These are phyloP conservation scores for Colletotrichum filicis DNA, from an alignment of 2,329 filamentous ascomycete species.

Conservation along the genomic window DNA sequence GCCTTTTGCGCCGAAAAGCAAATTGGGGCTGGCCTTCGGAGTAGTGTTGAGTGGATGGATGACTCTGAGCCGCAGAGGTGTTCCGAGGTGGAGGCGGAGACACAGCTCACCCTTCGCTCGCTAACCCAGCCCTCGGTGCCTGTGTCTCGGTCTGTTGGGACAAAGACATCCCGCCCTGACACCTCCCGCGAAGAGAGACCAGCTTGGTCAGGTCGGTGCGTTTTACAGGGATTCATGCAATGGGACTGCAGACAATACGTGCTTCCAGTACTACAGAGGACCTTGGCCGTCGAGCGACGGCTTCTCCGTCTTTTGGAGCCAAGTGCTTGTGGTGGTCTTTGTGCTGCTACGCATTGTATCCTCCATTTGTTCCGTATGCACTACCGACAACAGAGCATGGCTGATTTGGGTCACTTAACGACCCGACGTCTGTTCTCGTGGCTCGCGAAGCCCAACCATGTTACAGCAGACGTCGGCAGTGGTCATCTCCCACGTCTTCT, in stretches of 20 bases:
- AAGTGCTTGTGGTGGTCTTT: constrained; percentile 1
- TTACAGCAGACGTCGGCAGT: background rate
- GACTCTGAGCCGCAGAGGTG: background rate
- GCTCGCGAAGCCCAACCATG: constrained; percentile 8
- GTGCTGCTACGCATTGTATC: background rate
- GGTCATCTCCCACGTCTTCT: constrained; percentile 2
- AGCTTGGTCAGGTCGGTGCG: constrained; percentile 26
- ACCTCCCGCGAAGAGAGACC: constrained; percentile 21
- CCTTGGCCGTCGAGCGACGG: constrained; percentile 4
- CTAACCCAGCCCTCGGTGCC: background rate
- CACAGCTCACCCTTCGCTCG: background rate
- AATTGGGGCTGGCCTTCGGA: background rate
- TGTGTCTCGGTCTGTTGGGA: constrained; percentile 9
- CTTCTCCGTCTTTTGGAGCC: constrained; percentile 9
- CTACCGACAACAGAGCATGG: background rate
- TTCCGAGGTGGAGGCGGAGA: background rate
- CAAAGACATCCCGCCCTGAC: constrained; percentile 31
- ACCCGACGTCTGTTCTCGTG: constrained; percentile 26
- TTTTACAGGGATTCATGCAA: constrained; percentile 19
- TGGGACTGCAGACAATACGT: background rate
- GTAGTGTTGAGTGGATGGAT: background rate
- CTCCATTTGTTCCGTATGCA: constrained; percentile 3
- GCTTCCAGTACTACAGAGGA: background rate
- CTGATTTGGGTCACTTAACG: background rate
- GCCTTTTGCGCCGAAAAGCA: background rate